These are phyloP conservation scores for Candida michaelii DNA, from an alignment of 805 yeast species.

Conservation along the genomic window DNA sequence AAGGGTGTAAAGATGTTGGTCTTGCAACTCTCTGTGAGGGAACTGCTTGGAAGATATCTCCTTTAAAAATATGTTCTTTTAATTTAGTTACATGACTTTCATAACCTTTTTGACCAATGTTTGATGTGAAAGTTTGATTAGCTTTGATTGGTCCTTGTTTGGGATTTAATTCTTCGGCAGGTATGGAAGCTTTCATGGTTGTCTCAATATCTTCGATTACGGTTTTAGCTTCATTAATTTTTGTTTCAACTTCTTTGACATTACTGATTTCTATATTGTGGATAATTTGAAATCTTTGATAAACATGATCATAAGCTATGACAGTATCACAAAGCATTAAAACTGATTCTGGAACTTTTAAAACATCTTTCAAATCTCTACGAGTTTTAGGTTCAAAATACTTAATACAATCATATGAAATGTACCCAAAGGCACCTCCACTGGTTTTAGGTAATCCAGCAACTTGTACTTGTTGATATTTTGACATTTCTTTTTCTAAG, in stretches of 20 bases:
- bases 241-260: constrained; percentile 32
- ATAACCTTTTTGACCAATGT: constrained; percentile 92
- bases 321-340: constrained; percentile 89
- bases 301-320: constrained; percentile 92
- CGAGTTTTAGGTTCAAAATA: constrained; percentile 93
- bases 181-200: constrained; percentile 44
- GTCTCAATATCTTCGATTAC: constrained; percentile 57
- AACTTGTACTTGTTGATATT: constrained; percentile 65
- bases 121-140: constrained; percentile 74
- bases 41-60: constrained; percentile 96
- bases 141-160: constrained; percentile 70
- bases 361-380: constrained; percentile 70
- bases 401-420: constrained; percentile 94
- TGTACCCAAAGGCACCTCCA: constrained; percentile 97
- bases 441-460: constrained; percentile 82
- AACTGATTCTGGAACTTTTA: constrained; percentile 87
- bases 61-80: constrained; percentile 79
- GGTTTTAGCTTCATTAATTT: constrained; percentile 53
- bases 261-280: constrained; percentile 62
- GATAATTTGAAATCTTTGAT: constrained; percentile 87
- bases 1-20: constrained; percentile 94
- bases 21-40: constrained; percentile 97
- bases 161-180: constrained; percentile 57
- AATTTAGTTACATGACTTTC: constrained; percentile 74
- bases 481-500: constrained; percentile 70